Base-by-base conservation (phyloP, 495 filamentous ascomycete species). In the Aspergillus carlsbadensis region DNA sequence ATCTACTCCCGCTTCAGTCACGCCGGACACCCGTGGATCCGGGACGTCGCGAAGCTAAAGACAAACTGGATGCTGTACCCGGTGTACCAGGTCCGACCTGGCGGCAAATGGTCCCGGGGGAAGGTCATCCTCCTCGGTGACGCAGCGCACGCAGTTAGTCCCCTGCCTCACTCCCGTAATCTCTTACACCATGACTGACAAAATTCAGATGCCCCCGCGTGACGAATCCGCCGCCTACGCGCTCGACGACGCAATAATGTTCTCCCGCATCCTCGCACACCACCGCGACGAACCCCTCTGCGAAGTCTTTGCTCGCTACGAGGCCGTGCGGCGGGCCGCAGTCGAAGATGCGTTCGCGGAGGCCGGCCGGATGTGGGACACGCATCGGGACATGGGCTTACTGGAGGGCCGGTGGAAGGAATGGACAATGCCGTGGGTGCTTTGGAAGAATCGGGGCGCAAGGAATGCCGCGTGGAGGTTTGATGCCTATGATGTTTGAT, bases 201-300 rank as follows among this genome's bases (percentile, higher is more conserved):
- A 42, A 14, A 26, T 41, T 1, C 45, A 78, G 75, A 85, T 86
- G 83, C 82, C 83, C 1, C 84, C 83, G 5, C 79, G 82, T 20
- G 83, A 84, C 40, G 83, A 87, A 65, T 79, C 75, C 14, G 83
- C 81, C 6, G 80, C 82, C 11, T 80, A 84, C 54, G 83, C 83
- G 2, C 75, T 87, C 13, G 83, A 86, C 61, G 84, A 86, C 65
- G 78, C 75, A 4, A 81, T 86, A 33, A 67, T 86, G 10, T 77
- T 86, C 59, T 73, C 79, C 11, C 78, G 78, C 10, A 71, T 80
- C 33, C 58, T 86, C 8, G 64, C 61, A 31, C 65, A 59, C 33
- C 64, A 74, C 45, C 65, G 70, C 6, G 62, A 66, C 15, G 67
- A 74, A 18, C 67, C 72, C 1, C 41, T 83, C 15, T 51, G 67